Percentiles rank a stretch among this genome's conserved stretches.
phyloP scores from a whole-genome alignment of 768 basidiomycete species.

The Termitomyces sp. region DNA sequence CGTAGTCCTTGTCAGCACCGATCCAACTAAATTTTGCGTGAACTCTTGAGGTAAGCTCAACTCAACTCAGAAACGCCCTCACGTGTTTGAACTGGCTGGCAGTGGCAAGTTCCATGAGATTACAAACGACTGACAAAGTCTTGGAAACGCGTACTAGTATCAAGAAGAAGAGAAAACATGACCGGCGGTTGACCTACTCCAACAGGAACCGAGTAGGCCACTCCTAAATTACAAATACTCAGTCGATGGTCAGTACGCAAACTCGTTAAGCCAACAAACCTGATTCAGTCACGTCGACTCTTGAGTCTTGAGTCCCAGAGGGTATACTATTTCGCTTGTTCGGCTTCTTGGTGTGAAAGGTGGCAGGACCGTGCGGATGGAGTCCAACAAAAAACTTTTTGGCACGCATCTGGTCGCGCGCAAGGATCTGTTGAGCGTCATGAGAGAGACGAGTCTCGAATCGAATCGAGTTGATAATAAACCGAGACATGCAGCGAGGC shows the following conservation, averaged over 20 bases:
- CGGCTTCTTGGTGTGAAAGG: slow-evolving; percentile 24
- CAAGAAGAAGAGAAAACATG: slow-evolving; percentile 50
- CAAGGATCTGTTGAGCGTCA: slow-evolving; percentile 46
- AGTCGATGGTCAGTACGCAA: neutral
- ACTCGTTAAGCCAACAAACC: slow-evolving; percentile 23
- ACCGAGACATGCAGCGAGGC: slow-evolving; percentile 30
- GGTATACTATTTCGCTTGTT: neutral
- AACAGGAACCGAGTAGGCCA: slow-evolving; percentile 52
- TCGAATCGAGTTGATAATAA: slow-evolving; percentile 34
- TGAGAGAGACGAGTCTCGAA: slow-evolving; percentile 42
- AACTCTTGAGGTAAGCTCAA: neutral
- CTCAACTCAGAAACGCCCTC: neutral
- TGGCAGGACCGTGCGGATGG: slow-evolving; percentile 50
- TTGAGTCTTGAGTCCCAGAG: slow-evolving; percentile 26
- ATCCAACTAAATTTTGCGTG: slow-evolving; percentile 35
- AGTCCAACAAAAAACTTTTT: slow-evolving; percentile 51
- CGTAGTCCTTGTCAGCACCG: slow-evolving; percentile 46
- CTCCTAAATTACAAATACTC: slow-evolving; percentile 16
- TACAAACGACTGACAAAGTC: neutral
- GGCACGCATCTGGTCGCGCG: slow-evolving; percentile 52
- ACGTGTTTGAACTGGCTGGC: slow-evolving; percentile 9
- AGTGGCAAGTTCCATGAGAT: neutral
- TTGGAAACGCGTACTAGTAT: slow-evolving; percentile 39
- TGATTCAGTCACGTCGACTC: slow-evolving; percentile 59
- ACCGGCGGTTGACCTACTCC: slow-evolving; percentile 50